Conservation (phyloP, 352 stramenopile species). For the Pelagophyceae sp. region DNA sequence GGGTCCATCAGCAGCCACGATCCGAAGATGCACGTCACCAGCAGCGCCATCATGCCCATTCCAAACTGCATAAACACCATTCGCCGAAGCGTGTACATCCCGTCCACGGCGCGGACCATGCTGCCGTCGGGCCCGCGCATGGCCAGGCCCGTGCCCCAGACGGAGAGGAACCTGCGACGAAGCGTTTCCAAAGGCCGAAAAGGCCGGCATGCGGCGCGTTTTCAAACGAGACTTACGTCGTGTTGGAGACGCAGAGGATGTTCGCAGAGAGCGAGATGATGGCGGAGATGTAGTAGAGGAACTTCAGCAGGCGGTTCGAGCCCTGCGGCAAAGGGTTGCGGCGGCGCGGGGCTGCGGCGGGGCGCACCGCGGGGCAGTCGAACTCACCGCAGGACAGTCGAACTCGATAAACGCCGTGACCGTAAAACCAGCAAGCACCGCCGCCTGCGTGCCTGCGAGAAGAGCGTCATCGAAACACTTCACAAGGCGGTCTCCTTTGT, state of each 20-base stretch:
- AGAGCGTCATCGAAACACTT: too few species aligned
- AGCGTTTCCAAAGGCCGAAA: too few species aligned
- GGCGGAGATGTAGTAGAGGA: constrained; percentile 7
- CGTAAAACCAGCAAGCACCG: constrained; percentile 13
- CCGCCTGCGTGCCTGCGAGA: constrained; percentile 16
- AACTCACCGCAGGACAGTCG: constrained; percentile 16
- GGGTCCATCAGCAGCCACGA: constrained; percentile 12
- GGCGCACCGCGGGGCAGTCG: too few species aligned
- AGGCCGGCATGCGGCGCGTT: too few species aligned
- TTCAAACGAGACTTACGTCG: too few species aligned
- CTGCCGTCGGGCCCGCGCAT: constrained; percentile 16
- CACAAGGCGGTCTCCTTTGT: too few species aligned
- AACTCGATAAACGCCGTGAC: constrained; percentile 21
- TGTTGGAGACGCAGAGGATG: constrained; percentile 19
- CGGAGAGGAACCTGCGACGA: too few species aligned
- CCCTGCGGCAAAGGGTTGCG: too few species aligned
- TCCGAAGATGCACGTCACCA: constrained; percentile 16
- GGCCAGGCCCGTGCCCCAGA: constrained; percentile 13
- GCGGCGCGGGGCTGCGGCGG: too few species aligned
- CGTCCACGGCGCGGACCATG: constrained; percentile 15
- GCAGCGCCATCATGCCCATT: constrained; percentile 13
- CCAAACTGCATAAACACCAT: constrained; percentile 7
- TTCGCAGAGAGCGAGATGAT: constrained; percentile 17
- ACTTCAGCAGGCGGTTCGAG: constrained; percentile 7
- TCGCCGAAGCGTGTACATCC: constrained; percentile 15